Conservation (phyloP, 2,329 filamentous ascomycete genomes). For the Cercospora sojina region DNA sequence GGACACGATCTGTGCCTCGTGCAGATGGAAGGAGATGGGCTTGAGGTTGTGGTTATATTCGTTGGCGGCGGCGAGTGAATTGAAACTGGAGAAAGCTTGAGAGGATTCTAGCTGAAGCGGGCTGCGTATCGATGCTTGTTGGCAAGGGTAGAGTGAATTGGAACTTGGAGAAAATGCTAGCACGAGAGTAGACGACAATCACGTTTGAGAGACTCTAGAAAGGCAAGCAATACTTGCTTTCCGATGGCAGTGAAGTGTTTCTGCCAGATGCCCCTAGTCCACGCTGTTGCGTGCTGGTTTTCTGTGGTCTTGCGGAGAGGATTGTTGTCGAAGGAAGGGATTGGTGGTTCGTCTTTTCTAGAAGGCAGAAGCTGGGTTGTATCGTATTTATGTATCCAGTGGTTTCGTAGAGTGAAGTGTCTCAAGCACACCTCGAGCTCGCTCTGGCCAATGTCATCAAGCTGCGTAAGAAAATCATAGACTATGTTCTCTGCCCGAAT, state of each 20-base stretch:
- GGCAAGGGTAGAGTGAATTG: background rate
- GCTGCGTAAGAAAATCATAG: too few species aligned
- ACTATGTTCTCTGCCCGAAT: too few species aligned
- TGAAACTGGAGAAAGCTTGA: background rate
- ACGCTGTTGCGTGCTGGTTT: background rate
- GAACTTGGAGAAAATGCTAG: background rate
- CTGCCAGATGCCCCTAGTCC: background rate
- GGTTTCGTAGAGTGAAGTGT: background rate
- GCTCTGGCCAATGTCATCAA: too few species aligned
- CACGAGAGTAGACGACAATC: background rate
- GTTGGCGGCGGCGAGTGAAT: background rate
- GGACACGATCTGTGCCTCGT: background rate
- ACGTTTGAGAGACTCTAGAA: too few species aligned
- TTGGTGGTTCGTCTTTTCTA: background rate
- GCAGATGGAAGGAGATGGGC: background rate
- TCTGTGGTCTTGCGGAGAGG: background rate
- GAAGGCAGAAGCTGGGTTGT: background rate
- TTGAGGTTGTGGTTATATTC: background rate
- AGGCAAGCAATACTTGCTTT: background rate
- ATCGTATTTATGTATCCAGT: background rate
- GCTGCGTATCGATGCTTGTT: background rate
- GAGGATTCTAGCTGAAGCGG: background rate
- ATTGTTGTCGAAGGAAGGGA: background rate
- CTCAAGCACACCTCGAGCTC: too few species aligned
- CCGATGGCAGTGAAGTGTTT: background rate